Evolutionary conservation across 2,329 filamentous ascomycete species (phyloP).

Genomic region (Cytospora paraplurivora): DNA sequence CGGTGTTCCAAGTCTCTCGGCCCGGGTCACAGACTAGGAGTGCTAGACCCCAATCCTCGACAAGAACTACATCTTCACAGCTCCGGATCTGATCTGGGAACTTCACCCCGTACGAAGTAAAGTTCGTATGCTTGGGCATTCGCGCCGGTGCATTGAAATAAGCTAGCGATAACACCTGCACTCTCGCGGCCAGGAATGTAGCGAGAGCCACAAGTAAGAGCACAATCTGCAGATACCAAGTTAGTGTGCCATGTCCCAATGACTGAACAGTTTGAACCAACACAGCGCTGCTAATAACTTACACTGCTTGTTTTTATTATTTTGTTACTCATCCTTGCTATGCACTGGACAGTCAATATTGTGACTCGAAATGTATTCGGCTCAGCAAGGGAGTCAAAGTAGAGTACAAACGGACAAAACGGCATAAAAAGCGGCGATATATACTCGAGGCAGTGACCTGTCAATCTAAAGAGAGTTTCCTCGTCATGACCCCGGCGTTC

Average conservation of each 20-base stretch:
- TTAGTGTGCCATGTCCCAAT: not conserved
- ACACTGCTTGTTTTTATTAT: constrained; percentile 5
- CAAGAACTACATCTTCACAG: constrained; percentile 44
- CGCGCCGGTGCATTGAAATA: constrained; percentile 10
- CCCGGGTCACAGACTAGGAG: constrained; percentile 44
- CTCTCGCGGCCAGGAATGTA: not conserved
- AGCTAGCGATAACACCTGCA: not conserved
- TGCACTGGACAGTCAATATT: not conserved
- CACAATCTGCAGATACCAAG: not conserved
- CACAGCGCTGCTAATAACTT: not conserved
- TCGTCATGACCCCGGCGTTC: not conserved
- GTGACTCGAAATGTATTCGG: not conserved
- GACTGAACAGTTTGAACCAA: too few species aligned
- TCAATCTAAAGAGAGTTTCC: too few species aligned
- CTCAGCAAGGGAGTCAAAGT: not conserved
- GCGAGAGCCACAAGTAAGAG: constrained; percentile 2
- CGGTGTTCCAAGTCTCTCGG: constrained; percentile 45
- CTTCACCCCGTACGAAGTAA: constrained; percentile 33
- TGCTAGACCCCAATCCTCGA: constrained; percentile 41
- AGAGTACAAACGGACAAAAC: not conserved
- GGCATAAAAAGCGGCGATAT: not conserved
- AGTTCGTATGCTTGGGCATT: constrained; percentile 19
- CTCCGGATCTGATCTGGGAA: constrained; percentile 43
- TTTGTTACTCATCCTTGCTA: not conserved
- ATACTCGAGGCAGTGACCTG: not conserved